These are phyloP conservation scores for Scolecobasidium constrictum DNA, from an alignment of 2,329 filamentous ascomycete genomes.

Conservation along the genomic window DNA sequence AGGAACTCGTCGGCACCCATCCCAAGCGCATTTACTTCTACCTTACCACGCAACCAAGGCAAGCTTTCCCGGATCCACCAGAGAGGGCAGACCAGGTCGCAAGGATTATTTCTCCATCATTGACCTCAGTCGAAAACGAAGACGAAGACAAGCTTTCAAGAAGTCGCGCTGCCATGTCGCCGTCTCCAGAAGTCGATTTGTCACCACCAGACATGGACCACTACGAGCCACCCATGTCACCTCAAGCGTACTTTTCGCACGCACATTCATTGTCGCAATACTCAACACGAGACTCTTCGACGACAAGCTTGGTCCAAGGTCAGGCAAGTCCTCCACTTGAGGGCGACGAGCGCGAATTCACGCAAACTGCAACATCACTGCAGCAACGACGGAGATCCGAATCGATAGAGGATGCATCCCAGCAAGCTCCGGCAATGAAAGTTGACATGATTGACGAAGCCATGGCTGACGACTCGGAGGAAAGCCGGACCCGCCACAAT, in stretches of 20 bases:
- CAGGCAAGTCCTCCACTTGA: slow-evolving; percentile 80
- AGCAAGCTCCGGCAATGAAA: neutral
- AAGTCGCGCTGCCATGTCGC: slow-evolving; percentile 59
- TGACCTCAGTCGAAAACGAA: slow-evolving; percentile 71
- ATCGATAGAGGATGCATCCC: neutral
- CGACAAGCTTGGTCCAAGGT: slow-evolving; percentile 33
- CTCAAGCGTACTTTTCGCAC: slow-evolving; percentile 15
- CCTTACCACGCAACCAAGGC: slow-evolving; percentile 76
- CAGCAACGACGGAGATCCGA: slow-evolving; percentile 28
- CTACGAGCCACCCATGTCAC: slow-evolving; percentile 33
- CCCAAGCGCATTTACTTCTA: slow-evolving; percentile 95
- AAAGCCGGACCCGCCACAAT: slow-evolving; percentile 38
- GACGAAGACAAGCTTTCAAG: slow-evolving; percentile 35
- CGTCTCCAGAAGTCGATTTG: slow-evolving; percentile 87
- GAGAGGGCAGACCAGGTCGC: slow-evolving; percentile 37
- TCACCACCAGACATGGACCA: slow-evolving; percentile 80
- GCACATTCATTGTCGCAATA: slow-evolving; percentile 32
- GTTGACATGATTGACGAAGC: slow-evolving; percentile 14
- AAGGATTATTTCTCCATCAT: slow-evolving; percentile 69
- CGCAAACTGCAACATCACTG: slow-evolving; percentile 81
- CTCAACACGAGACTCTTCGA: slow-evolving; percentile 3
- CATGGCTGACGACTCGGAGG: slow-evolving; percentile 34
- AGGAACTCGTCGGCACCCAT: slow-evolving; percentile 85
- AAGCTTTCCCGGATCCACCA: slow-evolving; percentile 63
- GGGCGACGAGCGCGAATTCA: slow-evolving; percentile 93